Conservation (phyloP, 169 alveolate species). For the Plasmodium malariae region DNA sequence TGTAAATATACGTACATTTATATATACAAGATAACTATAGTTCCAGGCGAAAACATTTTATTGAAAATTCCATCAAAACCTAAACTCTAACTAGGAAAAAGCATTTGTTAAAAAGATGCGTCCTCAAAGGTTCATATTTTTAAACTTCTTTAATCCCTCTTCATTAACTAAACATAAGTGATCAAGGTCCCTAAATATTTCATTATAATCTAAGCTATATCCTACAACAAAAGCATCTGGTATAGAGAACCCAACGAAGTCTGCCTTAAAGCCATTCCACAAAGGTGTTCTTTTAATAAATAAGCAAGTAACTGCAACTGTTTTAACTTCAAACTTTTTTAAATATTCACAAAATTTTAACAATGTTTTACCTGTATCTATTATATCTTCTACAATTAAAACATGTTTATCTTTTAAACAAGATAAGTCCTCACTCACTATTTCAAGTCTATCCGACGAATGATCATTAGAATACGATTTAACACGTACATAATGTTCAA, state of each 20-base stretch:
- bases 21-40: no score
- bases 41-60: no score
- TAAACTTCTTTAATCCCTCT: conserved; percentile 41
- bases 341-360: conserved; percentile 76
- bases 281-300: conserved; percentile 74
- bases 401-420: conserved; percentile 80
- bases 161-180: conserved; percentile 45
- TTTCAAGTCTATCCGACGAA: conserved; percentile 54
- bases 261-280: conserved; percentile 82
- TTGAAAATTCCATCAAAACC: no score
- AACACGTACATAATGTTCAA: conserved; percentile 84
- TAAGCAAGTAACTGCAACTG: conserved; percentile 69
- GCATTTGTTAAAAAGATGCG: no score
- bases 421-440: conserved; percentile 81
- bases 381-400: conserved; percentile 85
- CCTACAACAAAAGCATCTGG: conserved; percentile 83
- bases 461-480: conserved; percentile 77
- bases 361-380: conserved; percentile 81
- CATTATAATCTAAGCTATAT: conserved; percentile 82
- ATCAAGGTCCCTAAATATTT: conserved; percentile 56
- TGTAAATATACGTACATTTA: no score
- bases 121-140: no score
- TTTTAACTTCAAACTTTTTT: conserved; percentile 78
- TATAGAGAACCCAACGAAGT: conserved; percentile 84
- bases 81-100: no score